Evolutionary conservation across 371 early-diverging fungal genomes (phyloP).

Genomic region (Mycotypha africana): DNA sequence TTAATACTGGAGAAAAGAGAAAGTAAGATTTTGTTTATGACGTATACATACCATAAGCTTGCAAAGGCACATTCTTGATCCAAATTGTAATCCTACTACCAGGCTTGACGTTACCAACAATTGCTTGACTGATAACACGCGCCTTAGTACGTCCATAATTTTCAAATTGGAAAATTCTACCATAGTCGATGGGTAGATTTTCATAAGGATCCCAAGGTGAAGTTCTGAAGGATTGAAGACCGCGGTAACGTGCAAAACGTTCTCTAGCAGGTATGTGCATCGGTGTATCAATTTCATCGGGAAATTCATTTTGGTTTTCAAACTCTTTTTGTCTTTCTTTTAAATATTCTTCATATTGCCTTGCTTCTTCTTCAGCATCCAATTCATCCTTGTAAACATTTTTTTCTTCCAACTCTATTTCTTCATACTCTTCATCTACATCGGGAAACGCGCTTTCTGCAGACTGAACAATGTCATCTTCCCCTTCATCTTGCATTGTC

Average conservation of each 20-base stretch:
- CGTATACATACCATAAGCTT: slow-evolving; percentile 48
- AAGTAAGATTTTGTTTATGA: no score
- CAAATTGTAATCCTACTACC: slow-evolving; percentile 65
- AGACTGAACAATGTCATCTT: slow-evolving; percentile 31
- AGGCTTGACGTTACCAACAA: slow-evolving; percentile 48
- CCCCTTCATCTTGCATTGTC: slow-evolving; percentile 21
- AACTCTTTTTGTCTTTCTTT: slow-evolving; percentile 61
- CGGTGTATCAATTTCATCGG: slow-evolving; percentile 96
- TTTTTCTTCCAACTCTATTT: slow-evolving; percentile 58
- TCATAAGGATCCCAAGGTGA: slow-evolving; percentile 98
- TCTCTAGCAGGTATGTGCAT: slow-evolving; percentile 75
- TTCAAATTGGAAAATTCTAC: slow-evolving; percentile 92
- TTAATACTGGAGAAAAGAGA: no score
- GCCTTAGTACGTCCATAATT: slow-evolving; percentile 75
- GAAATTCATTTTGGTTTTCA: slow-evolving; percentile 80
- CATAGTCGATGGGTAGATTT: slow-evolving; percentile 92
- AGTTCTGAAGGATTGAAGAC: slow-evolving; percentile 87
- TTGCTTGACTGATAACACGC: slow-evolving; percentile 61
- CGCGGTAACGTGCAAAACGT: slow-evolving; percentile 91
- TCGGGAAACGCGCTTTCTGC: slow-evolving; percentile 19
- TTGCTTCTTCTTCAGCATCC: slow-evolving; percentile 42
- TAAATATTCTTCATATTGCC: slow-evolving; percentile 63
- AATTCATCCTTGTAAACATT: slow-evolving; percentile 38
- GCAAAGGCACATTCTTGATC: slow-evolving; percentile 65
- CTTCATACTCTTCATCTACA: slow-evolving; percentile 73